Evolutionary conservation across 164 flowering plant genomes (phyloP), one percentile per base, ranked within the genome.

Genomic region (Amborella trichopoda): DNA sequence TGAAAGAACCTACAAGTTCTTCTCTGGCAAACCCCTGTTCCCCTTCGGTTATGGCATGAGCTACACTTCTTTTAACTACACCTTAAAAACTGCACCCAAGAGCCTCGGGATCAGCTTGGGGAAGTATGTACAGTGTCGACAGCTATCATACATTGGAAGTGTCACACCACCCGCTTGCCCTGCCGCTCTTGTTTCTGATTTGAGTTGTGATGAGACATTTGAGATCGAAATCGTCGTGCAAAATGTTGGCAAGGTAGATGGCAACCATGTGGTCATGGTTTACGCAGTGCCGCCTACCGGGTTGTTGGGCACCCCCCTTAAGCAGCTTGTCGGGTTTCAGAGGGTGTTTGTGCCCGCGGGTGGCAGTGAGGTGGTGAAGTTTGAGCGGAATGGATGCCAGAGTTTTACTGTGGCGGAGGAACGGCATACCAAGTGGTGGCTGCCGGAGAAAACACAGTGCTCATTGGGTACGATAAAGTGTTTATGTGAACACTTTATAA

Each of bases 1-100:
- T 2, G 93, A 93, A 3, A 59, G 96, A 25, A 86, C 96, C 23
- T 80, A 86, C 59, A 44, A 81, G 24, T 83, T 86, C 64, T 86
- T 71, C 62, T 75, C 61, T 25, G 96, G 96, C 10, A 71, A 77
- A 0, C 72, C 76, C 10, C 76, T 86, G 8, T 83, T 54, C 49
- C 79, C 80, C 0, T 86, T 78, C 28, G 96, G 96, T 0, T 55
- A 56, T 49, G 93, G 96, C 13, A 23, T 83, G 28, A 83, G 89
- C 56, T 86, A 82, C 76, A 66, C 83, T 9, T 56, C 57, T 0
- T 83, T 70, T 34, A 23, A 44, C 3, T 71, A 79, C 49, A 18
- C 25, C 13, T 21, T 78, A 28, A 64, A 59, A 45, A 39, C 52
- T 25, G 73, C 70, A 23, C 76, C 78, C 8, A 37, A 33, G 5